These are phyloP conservation scores for Microcos paniculata DNA, from an alignment of 345 rosid genomes.

Conservation along the genomic window DNA sequence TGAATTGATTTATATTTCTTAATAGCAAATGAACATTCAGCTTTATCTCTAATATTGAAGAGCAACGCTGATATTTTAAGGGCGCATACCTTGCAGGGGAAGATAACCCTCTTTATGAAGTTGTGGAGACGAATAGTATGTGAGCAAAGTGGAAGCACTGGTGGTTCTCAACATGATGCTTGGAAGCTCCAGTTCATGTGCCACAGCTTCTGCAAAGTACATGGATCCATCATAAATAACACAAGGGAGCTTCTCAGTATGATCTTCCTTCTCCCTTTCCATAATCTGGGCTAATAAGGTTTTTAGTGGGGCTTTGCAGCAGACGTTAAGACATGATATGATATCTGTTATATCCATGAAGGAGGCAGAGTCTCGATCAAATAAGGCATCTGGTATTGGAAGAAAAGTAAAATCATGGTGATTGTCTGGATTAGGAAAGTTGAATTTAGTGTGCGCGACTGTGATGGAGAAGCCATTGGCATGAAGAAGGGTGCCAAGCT, in stretches of 20 bases:
- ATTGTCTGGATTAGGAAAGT: constrained; percentile 27
- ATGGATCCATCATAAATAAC: background rate
- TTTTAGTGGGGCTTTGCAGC: background rate
- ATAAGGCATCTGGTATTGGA: background rate
- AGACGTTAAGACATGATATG: background rate
- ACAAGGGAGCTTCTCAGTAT: background rate
- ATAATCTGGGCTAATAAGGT: constrained; percentile 13
- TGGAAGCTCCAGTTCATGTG: background rate
- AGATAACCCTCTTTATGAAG: constrained; percentile 18
- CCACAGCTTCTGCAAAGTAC: background rate
- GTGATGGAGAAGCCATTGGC: constrained; percentile 37
- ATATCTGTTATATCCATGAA: background rate
- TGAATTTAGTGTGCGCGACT: constrained; percentile 30
- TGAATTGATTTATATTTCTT: too few species aligned
- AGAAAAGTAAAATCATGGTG: constrained; percentile 30
- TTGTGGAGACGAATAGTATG: background rate
- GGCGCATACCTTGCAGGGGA: constrained; percentile 35
- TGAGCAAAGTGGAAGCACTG: background rate
- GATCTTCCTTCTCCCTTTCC: background rate
- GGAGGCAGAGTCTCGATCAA: background rate
- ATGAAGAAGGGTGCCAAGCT: constrained; percentile 35
- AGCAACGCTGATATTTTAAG: background rate
- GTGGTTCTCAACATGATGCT: background rate
- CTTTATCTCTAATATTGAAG: background rate
- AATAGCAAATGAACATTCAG: too few species aligned